Evolutionary conservation across 306 rosid genomes (phyloP).

Genomic region (Phaseolus lunatus): DNA sequence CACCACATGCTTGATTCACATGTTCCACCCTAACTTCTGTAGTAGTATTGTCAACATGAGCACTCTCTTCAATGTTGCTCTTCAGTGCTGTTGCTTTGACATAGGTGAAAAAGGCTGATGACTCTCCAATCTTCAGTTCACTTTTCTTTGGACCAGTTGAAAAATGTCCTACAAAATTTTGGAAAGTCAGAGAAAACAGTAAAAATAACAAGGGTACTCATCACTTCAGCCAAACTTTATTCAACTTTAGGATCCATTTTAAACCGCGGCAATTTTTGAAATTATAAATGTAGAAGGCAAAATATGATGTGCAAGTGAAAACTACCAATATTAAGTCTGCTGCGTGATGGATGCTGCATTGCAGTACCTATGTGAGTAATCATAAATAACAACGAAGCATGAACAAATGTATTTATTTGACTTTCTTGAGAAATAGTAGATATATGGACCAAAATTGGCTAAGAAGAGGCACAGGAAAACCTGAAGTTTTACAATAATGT

Average conservation of each 20-base stretch:
- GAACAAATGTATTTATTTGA: background rate
- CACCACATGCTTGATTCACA: constrained; percentile 50
- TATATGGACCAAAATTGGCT: background rate
- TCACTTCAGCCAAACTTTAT: background rate
- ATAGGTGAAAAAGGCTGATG: background rate
- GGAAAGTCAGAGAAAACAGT: background rate
- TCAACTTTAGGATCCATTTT: background rate
- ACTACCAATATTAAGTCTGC: background rate
- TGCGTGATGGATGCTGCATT: background rate
- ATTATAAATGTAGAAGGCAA: background rate
- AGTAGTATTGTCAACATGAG: background rate
- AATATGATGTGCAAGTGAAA: background rate
- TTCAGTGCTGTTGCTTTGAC: background rate
- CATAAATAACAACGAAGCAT: background rate
- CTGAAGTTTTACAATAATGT: background rate
- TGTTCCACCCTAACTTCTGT: constrained; percentile 51
- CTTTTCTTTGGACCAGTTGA: constrained; percentile 8
- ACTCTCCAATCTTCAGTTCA: constrained; percentile 5
- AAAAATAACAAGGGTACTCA: background rate
- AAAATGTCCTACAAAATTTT: background rate
- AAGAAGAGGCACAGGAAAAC: background rate
- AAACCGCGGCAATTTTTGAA: background rate
- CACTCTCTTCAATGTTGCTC: background rate
- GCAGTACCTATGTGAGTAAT: background rate
- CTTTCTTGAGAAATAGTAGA: background rate